Evolutionary conservation across 176 grass and related monocot species (phyloP), one percentile per base, ranked within the genome.

Genomic region (Themeda triandra): DNA sequence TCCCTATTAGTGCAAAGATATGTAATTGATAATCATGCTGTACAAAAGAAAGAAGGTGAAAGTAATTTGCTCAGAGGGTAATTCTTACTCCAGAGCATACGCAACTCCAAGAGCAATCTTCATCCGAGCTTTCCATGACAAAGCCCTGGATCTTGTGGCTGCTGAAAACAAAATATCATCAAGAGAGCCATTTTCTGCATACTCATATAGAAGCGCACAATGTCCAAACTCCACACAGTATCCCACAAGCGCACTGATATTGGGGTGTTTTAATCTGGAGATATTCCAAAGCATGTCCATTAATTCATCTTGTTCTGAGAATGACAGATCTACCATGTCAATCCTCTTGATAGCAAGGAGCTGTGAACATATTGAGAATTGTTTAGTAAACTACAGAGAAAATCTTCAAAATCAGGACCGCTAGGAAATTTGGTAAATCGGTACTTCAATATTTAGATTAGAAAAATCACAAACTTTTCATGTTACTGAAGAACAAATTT

Each of bases 111-210:
- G 91, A 71, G 96, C 96, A 84, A 95, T 88, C 82, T 86, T 92
- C 78, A 98, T 84, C 14, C 96, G 91, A 87, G 91, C 77, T 93
- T 98, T 95, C 96, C 96, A 98, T 46, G 95, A 92, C 69, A 98
- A 86, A 81, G 76, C 80, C 76, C 88, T 98, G 51, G 78, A 88
- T 69, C 63, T 84, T 75, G 86, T 87, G 56, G 85, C 78, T 30
- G 66, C 67, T 89, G 79, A 83, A 90, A 98, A 95, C 67, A 98
- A 77, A 83, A 91, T 80, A 80, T 92, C 91, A 66, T 95, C 85
- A 77, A 98, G 89, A 66, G 95, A 95, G 32, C 92, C 95, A 86
- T 92, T 93, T 88, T 87, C 88, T 71, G 89, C 89, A 75, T 93
- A 92, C 68, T 98, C 92, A 59, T 87, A 93, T 69, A 98, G 79